A percentile compares a stretch with the other conserved stretches of the same genome.
These are phyloP conservation scores for Penicillium expansum DNA, from an alignment of 2,329 filamentous ascomycete genomes.

Conservation along the genomic window DNA sequence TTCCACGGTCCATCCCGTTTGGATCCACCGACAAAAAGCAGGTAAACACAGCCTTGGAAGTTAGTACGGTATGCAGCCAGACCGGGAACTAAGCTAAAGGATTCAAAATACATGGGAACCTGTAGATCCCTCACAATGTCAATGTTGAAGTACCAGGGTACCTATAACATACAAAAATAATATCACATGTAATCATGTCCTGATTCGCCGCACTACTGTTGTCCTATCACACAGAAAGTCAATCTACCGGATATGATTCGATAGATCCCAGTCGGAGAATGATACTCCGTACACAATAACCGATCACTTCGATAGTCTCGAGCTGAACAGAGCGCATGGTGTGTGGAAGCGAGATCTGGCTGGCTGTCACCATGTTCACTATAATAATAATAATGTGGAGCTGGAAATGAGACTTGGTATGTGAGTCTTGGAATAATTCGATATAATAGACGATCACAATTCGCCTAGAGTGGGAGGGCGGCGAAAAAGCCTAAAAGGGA, in stretches of 20 bases:
- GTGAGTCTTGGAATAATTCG: neutral
- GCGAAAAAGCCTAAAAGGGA: neutral
- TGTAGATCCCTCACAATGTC: slow-evolving; percentile 4
- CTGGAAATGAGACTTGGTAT: neutral
- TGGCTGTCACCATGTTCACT: neutral
- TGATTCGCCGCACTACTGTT: neutral
- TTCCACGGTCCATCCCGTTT: slow-evolving; percentile 2
- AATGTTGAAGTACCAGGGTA: neutral
- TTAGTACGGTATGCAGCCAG: neutral
- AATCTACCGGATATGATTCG: slow-evolving; percentile 2
- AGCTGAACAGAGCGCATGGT: neutral
- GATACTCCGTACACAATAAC: neutral
- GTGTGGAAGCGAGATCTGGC: neutral
- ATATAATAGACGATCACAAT: neutral
- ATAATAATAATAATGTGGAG: neutral
- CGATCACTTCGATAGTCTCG: neutral
- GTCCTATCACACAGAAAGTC: neutral
- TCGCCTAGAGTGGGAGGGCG: neutral
- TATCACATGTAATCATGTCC: neutral
- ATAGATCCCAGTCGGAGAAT: neutral
- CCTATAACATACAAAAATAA: neutral
- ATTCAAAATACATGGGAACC: neutral
- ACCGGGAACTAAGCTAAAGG: neutral
- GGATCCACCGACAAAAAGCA: neutral
- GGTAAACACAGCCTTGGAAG: too few species aligned